Percentiles rank a stretch among this genome's conserved stretches.
phyloP scores from a whole-genome alignment of 1,139 yeast genomes.

The Pichia sp. region DNA sequence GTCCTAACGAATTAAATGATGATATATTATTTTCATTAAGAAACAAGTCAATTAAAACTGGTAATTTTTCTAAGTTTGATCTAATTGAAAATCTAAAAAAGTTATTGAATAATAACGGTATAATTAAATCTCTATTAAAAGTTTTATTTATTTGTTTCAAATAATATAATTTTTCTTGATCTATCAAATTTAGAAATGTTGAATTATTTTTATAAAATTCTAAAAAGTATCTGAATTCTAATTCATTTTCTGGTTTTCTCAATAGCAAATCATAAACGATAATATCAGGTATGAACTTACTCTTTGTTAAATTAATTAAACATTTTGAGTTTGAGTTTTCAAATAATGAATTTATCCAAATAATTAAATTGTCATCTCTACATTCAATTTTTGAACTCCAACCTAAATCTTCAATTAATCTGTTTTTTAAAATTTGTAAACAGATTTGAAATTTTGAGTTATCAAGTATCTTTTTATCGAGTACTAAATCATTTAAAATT shows the following conservation, averaged over 20 bases:
- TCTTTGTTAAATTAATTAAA: conserved; percentile 29
- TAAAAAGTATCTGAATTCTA: conserved; percentile 24
- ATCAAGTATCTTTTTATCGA: conserved; percentile 8
- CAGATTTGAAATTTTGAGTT: conserved; percentile 14
- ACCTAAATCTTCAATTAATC: conserved; percentile 16
- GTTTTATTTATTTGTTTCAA: conserved; percentile 18
- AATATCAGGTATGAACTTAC: conserved; percentile 23
- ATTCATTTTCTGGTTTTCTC: conserved; percentile 25
- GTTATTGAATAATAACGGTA: conserved; percentile 26
- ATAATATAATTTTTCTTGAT: conserved; percentile 24
- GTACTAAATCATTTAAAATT: conserved; percentile 5
- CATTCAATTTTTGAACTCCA: conserved; percentile 19
- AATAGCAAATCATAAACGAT: conserved; percentile 27
- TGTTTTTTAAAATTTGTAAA: conserved; percentile 19
- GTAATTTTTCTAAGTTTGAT: conserved; percentile 17
- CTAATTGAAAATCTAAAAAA: conserved; percentile 23
- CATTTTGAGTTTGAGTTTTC: conserved; percentile 21
- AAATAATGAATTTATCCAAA: conserved; percentile 28
- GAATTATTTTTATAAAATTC: conserved; percentile 21
- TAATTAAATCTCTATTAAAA: conserved; percentile 16
- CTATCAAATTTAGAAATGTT: conserved; percentile 18
- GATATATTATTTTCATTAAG: conserved; percentile 14
- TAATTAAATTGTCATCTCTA: conserved; percentile 20
- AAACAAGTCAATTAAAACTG: conserved; percentile 17
- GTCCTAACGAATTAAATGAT: conserved; percentile 15